Conservation (phyloP, 257 asterid species). For the Anisodus tanguticus region DNA sequence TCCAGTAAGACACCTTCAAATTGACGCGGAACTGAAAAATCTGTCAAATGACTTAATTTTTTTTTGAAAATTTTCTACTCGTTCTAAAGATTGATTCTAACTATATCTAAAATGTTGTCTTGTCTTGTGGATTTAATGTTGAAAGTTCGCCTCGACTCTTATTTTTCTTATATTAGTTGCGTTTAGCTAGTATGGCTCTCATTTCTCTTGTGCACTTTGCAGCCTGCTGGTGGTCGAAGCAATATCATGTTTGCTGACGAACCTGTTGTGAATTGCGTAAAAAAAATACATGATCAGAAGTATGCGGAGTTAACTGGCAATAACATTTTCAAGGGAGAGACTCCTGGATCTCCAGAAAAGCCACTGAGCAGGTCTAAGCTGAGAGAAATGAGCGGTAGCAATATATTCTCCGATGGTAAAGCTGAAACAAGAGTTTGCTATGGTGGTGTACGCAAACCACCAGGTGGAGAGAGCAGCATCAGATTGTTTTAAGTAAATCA, state of each 20-base stretch:
- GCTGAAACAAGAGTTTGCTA: slow-evolving; percentile 69
- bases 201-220: slow-evolving; percentile 29
- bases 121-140: not conserved
- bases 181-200: not conserved
- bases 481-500: slow-evolving; percentile 54
- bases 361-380: slow-evolving; percentile 75
- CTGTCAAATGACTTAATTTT: not conserved
- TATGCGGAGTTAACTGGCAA: slow-evolving; percentile 83
- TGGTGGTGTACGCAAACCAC: slow-evolving; percentile 90
- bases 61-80: not conserved
- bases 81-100: not conserved
- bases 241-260: slow-evolving; percentile 78
- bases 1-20: not conserved
- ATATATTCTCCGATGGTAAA: slow-evolving; percentile 81
- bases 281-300: slow-evolving; percentile 53
- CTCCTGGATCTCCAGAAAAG: slow-evolving; percentile 77
- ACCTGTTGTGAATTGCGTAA: slow-evolving; percentile 60
- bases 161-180: not conserved
- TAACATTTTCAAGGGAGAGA: slow-evolving; percentile 81
- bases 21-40: not conserved
- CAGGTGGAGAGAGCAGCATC: slow-evolving; percentile 95
- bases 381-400: slow-evolving; percentile 84
- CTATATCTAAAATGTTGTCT: not conserved
- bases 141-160: not conserved
- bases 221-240: slow-evolving; percentile 97